Evolutionary conservation across 768 basidiomycete genomes (phyloP).

Genomic region (Candolleomyces efflorescens): DNA sequence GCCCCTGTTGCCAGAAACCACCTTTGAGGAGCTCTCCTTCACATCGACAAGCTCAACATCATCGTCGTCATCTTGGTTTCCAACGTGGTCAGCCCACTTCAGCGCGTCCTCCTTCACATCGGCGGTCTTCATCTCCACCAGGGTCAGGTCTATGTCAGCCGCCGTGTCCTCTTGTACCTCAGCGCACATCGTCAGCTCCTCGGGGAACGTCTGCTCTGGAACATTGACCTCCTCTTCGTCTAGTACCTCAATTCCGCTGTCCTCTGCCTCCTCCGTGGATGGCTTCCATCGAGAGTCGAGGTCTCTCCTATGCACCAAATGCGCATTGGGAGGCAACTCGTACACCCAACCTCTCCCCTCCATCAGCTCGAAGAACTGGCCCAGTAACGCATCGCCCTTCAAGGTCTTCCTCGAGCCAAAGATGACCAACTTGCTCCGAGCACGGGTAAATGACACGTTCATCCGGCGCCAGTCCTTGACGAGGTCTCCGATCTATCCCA

Average conservation of each 20-base stretch:
- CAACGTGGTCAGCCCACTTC: too few species aligned
- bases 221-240: not conserved
- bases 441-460: slow-evolving; percentile 96
- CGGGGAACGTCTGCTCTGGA: not conserved
- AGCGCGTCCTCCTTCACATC: not conserved
- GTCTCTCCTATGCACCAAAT: slow-evolving; percentile 40
- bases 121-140: not conserved
- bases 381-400: slow-evolving; percentile 51
- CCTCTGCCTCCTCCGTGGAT: slow-evolving; percentile 6
- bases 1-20: not conserved
- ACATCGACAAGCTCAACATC: not conserved
- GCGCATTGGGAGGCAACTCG: slow-evolving; percentile 48
- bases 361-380: slow-evolving; percentile 77
- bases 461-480: slow-evolving; percentile 94
- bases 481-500: slow-evolving; percentile 77
- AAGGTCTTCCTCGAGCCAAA: slow-evolving; percentile 86
- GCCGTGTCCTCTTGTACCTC: not conserved
- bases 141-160: not conserved
- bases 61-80: too few species aligned
- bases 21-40: not conserved
- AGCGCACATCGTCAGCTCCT: not conserved
- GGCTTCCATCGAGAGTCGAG: slow-evolving; percentile 16
- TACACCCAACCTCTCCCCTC: slow-evolving; percentile 69
- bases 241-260: not conserved
- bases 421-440: slow-evolving; percentile 84